Evolutionary conservation across 306 rosid species (phyloP), one percentile per base, ranked within the genome.

Genomic region (Hippophae rhamnoides): DNA sequence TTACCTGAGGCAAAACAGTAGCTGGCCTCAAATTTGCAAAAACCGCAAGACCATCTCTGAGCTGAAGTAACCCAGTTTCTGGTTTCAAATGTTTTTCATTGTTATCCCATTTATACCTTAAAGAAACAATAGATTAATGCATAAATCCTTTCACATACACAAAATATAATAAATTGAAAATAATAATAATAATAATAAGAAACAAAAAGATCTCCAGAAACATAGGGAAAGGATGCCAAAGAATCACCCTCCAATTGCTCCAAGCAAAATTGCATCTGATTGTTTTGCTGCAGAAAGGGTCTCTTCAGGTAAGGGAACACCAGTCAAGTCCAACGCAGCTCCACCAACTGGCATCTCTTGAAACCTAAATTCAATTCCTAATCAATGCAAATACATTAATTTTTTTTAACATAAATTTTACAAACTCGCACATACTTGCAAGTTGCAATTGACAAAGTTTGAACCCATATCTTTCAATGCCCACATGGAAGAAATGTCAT

Each of bases 11-110:
- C 1, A 83, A 82, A 40, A 86, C 97, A 8, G 70, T 84, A 8
- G 97, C 92, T 3, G 89, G 95, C 63, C 95, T 82, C 46, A 89
- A 76, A 86, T 89, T 89, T 7, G 95, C 95, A 55, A 89, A 89
- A 6, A 86, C 97, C 62, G 54, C 67, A 68, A 86, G 95, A 56
- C 86, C 97, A 56, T 75, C 64, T 7, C 89, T 79, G 3, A 86
- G 71, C 69, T 79, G 77, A 74, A 86, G 95, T 64, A 90, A 70
- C 52, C 96, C 95, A 13, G 98, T 90, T 72, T 90, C 98, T 12
- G 96, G 98, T 85, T 87, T 90, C 75, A 87, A 63, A 60, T 72
- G 89, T 61, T 83, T 87, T 56, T 82, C 92, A 52, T 85, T 78
- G 6, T 79, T 67, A 62, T 87, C 96, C 95, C 96, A 90, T 68